These are phyloP conservation scores for Phyllosticta paracitricarpa DNA, from an alignment of 2,329 filamentous ascomycete genomes.

Conservation along the genomic window DNA sequence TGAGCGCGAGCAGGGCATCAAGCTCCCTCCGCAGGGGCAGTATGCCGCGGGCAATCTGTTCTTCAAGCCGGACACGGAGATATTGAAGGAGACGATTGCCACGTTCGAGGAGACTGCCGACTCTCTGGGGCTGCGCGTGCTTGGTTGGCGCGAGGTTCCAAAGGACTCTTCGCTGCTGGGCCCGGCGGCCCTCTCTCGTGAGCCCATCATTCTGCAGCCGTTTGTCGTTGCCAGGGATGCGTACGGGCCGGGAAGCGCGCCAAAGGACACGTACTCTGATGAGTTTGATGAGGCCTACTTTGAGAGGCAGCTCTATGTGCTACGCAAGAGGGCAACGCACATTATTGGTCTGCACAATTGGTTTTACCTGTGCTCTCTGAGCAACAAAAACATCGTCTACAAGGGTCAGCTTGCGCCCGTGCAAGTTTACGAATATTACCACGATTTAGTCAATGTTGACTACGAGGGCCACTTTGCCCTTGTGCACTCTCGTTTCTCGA, in stretches of 20 bases:
- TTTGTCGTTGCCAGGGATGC: conserved; percentile 82
- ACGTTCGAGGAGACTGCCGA: conserved; percentile 92
- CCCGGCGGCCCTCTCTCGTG: conserved; percentile 82
- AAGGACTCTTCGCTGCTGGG: conserved; percentile 88
- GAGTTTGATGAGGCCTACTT: conserved; percentile 78
- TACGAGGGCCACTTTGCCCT: conserved; percentile 96
- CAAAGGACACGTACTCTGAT: conserved; percentile 66
- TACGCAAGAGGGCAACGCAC: conserved; percentile 91
- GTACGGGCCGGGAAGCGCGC: conserved; percentile 72
- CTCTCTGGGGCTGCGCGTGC: conserved; percentile 73
- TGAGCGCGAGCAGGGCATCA: conserved; percentile 77
- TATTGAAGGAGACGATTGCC: conserved; percentile 78
- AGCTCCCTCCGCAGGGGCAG: conserved; percentile 78
- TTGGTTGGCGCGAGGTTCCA: conserved; percentile 94
- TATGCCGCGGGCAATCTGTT: conserved; percentile 97
- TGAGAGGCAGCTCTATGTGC: conserved; percentile 85
- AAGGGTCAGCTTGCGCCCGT: conserved; percentile 91
- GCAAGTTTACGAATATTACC: conserved; percentile 97
- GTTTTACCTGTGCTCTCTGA: conserved; percentile 96
- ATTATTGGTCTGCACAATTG: conserved; percentile 93
- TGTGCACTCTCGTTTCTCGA: conserved; percentile 94
- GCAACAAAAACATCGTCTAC: conserved; percentile 98
- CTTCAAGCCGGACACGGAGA: conserved; percentile 92
- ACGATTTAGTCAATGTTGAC: conserved; percentile 92
- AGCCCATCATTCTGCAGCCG: conserved; percentile 90